A percentile compares a stretch with the other conserved stretches of the same genome.
Evolutionary conservation across 441 rosid species (phyloP).

Genomic region (Corymbia calophylla): DNA sequence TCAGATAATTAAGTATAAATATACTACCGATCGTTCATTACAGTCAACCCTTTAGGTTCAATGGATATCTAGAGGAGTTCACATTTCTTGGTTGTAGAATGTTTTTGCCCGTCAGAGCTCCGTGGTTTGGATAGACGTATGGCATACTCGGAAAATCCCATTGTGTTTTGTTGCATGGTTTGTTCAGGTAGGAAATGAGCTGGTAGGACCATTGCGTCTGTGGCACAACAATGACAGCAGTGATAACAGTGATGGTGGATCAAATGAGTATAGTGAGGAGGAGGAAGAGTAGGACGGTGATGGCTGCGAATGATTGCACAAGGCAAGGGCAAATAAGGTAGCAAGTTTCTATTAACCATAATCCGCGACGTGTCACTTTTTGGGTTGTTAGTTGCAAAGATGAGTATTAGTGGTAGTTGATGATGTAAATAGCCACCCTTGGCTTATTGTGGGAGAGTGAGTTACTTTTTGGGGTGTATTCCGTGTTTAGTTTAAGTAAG

Average conservation of each 20-base stretch:
- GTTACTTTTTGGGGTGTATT: neutral
- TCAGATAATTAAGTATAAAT: neutral
- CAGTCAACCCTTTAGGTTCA: neutral
- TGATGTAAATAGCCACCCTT: neutral
- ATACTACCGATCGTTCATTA: neutral
- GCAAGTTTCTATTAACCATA: neutral
- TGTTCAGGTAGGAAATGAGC: too few relatives aligned
- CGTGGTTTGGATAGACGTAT: neutral
- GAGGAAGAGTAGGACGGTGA: neutral
- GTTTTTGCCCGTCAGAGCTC: neutral
- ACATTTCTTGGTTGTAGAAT: neutral
- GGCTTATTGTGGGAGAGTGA: neutral
- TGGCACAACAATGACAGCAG: neutral
- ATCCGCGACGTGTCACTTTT: too few relatives aligned
- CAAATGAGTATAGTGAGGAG: neutral
- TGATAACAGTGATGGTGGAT: neutral
- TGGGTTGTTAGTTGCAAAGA: neutral
- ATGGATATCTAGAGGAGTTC: neutral
- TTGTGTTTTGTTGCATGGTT: neutral
- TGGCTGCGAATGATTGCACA: neutral
- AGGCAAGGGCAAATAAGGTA: neutral
- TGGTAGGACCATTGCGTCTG: neutral
- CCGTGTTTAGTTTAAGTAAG: too few relatives aligned
- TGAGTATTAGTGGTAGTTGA: neutral
- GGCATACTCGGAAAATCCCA: neutral